Percentiles rank a stretch among this genome's conserved stretches.
phyloP scores from a whole-genome alignment of 2,329 filamentous ascomycete genomes.

The Madurella mycetomatis region DNA sequence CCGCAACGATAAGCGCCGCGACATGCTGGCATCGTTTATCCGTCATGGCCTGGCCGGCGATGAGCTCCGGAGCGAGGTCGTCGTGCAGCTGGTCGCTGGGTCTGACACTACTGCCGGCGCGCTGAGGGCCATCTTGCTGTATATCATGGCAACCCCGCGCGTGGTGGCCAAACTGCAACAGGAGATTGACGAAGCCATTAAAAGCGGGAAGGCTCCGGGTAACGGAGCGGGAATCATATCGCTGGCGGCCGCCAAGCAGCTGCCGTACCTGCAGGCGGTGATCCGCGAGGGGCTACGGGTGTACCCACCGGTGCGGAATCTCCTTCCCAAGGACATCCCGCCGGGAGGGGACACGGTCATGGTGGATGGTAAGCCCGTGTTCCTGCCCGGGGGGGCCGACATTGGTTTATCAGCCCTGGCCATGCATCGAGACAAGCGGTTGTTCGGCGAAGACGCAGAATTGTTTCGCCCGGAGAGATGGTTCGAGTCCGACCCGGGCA shows the following conservation, averaged over 20 bases:
- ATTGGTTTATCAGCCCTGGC: constrained; percentile 35
- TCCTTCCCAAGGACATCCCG: constrained; percentile 28
- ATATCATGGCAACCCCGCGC: constrained; percentile 15
- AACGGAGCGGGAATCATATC: constrained; percentile 5
- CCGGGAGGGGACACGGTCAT: constrained; percentile 29
- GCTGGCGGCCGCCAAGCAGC: constrained; percentile 19
- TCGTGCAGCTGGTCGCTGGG: constrained; percentile 20
- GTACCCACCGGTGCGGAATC: constrained; percentile 30
- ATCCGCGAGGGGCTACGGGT: constrained; percentile 38
- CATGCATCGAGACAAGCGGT: constrained; percentile 28
- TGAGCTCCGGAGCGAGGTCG: constrained; percentile 22
- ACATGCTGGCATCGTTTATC: constrained; percentile 32
- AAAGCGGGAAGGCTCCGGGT: background rate
- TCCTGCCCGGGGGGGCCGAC: constrained; percentile 35
- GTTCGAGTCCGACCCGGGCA: constrained; percentile 32
- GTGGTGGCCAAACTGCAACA: constrained; percentile 17
- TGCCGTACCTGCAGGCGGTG: constrained; percentile 37
- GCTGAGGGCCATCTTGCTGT: constrained; percentile 15
- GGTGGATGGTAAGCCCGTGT: constrained; percentile 29
- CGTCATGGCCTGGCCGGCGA: constrained; percentile 25
- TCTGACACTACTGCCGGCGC: constrained; percentile 19
- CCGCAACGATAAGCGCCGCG: constrained; percentile 15
- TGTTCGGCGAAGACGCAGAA: constrained; percentile 36
- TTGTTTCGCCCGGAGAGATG: constrained; percentile 45
- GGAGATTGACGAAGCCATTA: constrained; percentile 18